Conservation (phyloP, 2,329 filamentous ascomycete genomes). For the Diaporthe destruens region DNA sequence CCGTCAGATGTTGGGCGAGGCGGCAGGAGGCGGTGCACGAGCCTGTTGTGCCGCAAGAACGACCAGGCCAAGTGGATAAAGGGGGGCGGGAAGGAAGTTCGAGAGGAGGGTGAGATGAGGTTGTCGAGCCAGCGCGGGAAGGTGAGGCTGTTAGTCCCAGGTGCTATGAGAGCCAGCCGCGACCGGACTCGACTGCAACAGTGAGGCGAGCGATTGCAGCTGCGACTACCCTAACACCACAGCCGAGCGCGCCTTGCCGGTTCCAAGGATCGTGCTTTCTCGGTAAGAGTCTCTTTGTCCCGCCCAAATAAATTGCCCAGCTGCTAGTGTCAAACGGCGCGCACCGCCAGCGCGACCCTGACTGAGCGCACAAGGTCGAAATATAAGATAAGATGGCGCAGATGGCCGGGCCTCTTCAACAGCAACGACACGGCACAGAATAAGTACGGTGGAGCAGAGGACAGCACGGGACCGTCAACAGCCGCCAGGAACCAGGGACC, state of each 20-base stretch:
- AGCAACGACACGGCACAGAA: slow-evolving; percentile 24
- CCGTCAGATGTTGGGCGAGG: slow-evolving; percentile 13
- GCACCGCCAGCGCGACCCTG: slow-evolving; percentile 13
- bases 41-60: not conserved
- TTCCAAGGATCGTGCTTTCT: slow-evolving; percentile 26
- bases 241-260: slow-evolving; percentile 26
- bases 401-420: not conserved
- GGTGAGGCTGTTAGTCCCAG: not conserved
- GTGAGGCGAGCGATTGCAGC: slow-evolving; percentile 1
- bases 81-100: not conserved
- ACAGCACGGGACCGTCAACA: not conserved
- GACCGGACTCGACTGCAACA: slow-evolving; percentile 5
- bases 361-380: not conserved
- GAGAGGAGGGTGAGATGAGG: not conserved
- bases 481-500: too few relatives aligned
- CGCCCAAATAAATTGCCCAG: slow-evolving; percentile 31
- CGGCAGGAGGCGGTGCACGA: not conserved
- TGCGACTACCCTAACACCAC: slow-evolving; percentile 2
- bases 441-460: not conserved
- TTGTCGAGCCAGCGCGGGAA: not conserved
- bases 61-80: slow-evolving; percentile 2
- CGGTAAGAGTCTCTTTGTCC: slow-evolving; percentile 21
- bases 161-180: slow-evolving; percentile 11
- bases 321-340: slow-evolving; percentile 34
- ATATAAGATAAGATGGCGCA: slow-evolving; percentile 15